Conservation (phyloP, 139 green algal genomes). For the Pseudopediastrum boryanum region DNA sequence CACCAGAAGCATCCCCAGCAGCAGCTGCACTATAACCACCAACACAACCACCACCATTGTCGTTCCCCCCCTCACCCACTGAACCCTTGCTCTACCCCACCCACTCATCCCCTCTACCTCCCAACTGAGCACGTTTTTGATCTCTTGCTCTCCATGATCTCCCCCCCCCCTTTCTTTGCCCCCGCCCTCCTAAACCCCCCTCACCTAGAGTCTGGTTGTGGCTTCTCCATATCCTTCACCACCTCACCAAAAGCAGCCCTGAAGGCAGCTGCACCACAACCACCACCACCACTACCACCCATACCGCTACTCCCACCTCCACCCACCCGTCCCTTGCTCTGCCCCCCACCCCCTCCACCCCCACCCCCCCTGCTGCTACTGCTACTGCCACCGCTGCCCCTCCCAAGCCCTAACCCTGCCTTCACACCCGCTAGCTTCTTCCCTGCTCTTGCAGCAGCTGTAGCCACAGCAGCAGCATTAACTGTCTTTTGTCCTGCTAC, state of each 20-base stretch:
- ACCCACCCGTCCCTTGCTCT: no score
- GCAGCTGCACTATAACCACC: not conserved
- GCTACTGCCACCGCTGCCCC: slow-evolving; percentile 4
- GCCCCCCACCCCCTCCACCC: no score
- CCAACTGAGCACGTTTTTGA: no score
- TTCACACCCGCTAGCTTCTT: not conserved
- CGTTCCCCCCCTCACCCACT: no score
- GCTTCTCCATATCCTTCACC: slow-evolving; percentile 15
- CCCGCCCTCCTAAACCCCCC: no score
- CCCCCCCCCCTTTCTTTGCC: no score
- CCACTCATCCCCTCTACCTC: no score
- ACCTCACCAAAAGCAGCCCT: slow-evolving; percentile 5
- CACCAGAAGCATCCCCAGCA: slow-evolving; percentile 1
- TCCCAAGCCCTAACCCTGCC: not conserved
- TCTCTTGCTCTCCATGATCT: no score
- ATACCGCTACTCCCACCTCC: not conserved
- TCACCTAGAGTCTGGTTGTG: slow-evolving; percentile 21
- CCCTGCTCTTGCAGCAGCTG: slow-evolving; percentile 9
- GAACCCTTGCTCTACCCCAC: no score
- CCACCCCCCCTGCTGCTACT: slow-evolving; percentile 1
- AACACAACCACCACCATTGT: no score
- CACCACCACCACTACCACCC: not conserved
- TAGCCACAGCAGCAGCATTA: not conserved
- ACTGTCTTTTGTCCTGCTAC: no score
- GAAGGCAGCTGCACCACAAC: slow-evolving; percentile 10